These are phyloP conservation scores for Dendrobium chrysotoxum DNA, from an alignment of 106 monocot genomes.

Conservation along the genomic window DNA sequence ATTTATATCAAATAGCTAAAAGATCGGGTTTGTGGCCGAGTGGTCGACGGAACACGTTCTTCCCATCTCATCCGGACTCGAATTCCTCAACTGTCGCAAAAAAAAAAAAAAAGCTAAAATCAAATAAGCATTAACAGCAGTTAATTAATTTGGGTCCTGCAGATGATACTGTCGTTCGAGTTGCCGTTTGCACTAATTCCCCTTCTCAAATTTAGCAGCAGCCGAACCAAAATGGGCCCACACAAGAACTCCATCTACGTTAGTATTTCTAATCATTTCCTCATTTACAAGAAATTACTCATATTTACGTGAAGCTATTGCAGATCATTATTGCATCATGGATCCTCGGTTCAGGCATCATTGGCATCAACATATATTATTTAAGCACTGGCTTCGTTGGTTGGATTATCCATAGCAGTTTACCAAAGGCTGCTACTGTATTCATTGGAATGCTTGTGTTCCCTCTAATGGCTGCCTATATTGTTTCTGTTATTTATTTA, in stretches of 20 bases:
- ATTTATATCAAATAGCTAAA: not conserved
- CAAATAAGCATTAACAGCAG: too few relatives aligned
- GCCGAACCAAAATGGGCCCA: constrained; percentile 65
- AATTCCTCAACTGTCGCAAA: too few relatives aligned
- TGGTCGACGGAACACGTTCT: too few relatives aligned
- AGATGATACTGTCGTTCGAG: constrained; percentile 92
- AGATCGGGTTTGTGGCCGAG: too few relatives aligned
- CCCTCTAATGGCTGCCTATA: constrained; percentile 66
- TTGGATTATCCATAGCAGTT: constrained; percentile 60
- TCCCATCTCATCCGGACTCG: too few relatives aligned
- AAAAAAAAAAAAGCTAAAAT: too few relatives aligned
- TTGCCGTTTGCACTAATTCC: constrained; percentile 84
- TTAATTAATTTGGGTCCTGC: not conserved
- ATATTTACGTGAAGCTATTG: not conserved
- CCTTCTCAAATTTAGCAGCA: constrained; percentile 80
- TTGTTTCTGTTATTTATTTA: constrained; percentile 43
- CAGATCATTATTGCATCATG: constrained; percentile 67
- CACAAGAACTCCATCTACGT: constrained; percentile 79
- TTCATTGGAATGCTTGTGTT: constrained; percentile 59
- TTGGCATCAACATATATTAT: constrained; percentile 78
- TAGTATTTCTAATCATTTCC: constrained; percentile 9
- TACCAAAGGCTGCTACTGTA: constrained; percentile 46
- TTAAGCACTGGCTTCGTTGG: constrained; percentile 55
- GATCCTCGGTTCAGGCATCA: constrained; percentile 48
- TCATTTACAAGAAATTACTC: not conserved